Evolutionary conservation across 768 basidiomycete species (phyloP).

Genomic region (Suillus occidentalis): DNA sequence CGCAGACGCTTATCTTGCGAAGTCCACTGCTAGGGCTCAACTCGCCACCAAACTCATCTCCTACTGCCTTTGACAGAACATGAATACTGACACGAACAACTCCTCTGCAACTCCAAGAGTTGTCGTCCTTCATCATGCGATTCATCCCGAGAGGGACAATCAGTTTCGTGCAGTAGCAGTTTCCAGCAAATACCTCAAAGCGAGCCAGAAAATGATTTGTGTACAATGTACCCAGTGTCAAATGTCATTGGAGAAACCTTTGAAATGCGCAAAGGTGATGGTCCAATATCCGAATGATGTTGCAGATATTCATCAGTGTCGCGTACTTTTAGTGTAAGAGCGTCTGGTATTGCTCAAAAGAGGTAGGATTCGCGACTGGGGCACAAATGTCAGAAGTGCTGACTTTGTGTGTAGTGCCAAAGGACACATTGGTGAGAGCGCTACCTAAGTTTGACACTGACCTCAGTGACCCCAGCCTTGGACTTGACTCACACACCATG

Average conservation of each 20-base stretch:
- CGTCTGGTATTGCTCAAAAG: constrained; percentile 1
- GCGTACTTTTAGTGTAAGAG: neutral
- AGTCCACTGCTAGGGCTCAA: neutral
- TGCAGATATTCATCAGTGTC: neutral
- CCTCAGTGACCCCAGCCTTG: neutral
- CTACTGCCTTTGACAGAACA: neutral
- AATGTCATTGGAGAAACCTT: neutral
- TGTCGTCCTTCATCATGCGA: neutral
- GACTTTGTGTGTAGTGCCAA: neutral
- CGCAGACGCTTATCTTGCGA: neutral
- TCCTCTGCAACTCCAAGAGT: neutral
- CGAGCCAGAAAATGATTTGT: neutral
- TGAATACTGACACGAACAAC: neutral
- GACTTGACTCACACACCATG: neutral
- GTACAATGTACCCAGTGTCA: neutral
- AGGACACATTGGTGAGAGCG: neutral
- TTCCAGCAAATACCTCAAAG: neutral
- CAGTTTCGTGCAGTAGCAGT: neutral
- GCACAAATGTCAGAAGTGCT: neutral
- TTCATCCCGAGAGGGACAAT: neutral
- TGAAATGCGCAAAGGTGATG: neutral
- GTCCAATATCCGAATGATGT: neutral
- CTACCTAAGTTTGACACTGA: neutral
- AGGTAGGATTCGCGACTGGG: neutral
- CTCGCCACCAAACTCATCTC: neutral